Base-by-base conservation (phyloP, 2,329 filamentous ascomycete genomes). In the Exophiala viscosa region DNA sequence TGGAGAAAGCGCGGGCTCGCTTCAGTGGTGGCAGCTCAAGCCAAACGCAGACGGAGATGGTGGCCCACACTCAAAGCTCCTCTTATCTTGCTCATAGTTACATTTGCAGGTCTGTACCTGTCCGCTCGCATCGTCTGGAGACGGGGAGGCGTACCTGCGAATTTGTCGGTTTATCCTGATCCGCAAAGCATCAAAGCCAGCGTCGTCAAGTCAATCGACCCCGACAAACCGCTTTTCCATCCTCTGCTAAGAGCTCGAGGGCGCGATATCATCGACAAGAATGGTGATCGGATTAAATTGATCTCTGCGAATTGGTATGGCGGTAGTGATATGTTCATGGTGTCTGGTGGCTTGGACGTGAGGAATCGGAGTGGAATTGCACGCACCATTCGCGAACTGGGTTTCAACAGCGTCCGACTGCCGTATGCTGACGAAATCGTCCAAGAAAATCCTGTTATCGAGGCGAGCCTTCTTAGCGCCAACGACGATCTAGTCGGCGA, bases 341-440 rank as follows among this genome's bases (percentile, higher is more conserved):
- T 87, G 9, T 76, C 81, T 0, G 81, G 82, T 33, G 84, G 84
- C 0, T 73, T 87, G 35, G 82, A 87, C 58, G 70, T 83, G 17
- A 76, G 78, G 62, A 82, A 87, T 67, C 81, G 84, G 34, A 72
- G 71, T 50, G 73, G 75, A 15, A 86, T 87, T 58, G 82, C 83
- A 3, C 63, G 69, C 55, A 80, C 79, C 13, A 85, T 87, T 65
- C 76, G 78, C 48, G 65, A 66, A 8, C 71, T 87, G 50, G 84
- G 84, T 11, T 87, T 87, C 75, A 87, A 87, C 70, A 85, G 83
- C 63, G 84, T 87, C 42, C 76, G 84, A 2, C 68, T 87, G 42
- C 84, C 84, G 2, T 87, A 87, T 69, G 77, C 82, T 14, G 84
- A 88, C 67, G 84, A 87, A 69, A 74, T 87, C 70, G 83, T 87